A percentile compares a stretch with the other conserved stretches of the same genome.
phyloP scores from a whole-genome alignment of 352 stramenopile genomes.

The Globisporangium mamillatum region DNA sequence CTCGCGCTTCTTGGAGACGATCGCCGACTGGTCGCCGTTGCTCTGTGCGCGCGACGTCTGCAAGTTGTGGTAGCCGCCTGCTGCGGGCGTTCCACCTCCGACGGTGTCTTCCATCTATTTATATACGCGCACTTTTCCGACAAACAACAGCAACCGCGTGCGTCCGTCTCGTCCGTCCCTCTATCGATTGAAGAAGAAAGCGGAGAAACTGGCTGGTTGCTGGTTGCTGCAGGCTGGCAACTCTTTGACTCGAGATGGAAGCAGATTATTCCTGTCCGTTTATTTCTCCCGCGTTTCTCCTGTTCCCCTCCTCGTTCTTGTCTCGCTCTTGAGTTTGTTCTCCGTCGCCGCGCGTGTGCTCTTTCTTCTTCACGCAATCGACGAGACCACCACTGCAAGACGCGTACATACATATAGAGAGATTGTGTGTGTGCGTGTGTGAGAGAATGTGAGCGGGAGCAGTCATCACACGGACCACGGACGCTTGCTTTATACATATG shows the following conservation, averaged over 20 bases:
- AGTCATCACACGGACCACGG: background rate
- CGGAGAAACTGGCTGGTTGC: constrained; percentile 1
- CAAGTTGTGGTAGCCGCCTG: constrained; percentile 25
- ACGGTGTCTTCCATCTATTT: constrained; percentile 11
- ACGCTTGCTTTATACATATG: background rate
- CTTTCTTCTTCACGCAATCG: background rate
- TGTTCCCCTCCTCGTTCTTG: background rate
- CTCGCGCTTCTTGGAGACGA: constrained; percentile 9
- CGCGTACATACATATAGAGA: background rate
- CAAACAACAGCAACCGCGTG: background rate
- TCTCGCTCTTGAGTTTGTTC: background rate
- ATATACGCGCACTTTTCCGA: background rate
- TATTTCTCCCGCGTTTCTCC: background rate
- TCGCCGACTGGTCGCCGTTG: background rate
- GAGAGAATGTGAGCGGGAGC: background rate
- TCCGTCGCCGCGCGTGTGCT: background rate
- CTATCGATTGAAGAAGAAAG: background rate
- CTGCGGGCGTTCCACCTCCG: constrained; percentile 7
- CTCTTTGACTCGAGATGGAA: background rate
- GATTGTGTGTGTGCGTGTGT: background rate
- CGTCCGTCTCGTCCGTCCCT: background rate
- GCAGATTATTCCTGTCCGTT: background rate
- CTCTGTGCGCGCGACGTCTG: constrained; percentile 30
- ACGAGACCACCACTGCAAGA: constrained; percentile 3
- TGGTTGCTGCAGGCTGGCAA: background rate